These are phyloP conservation scores for Rhododendron simsii DNA, from an alignment of 148 eudicot species.

Conservation along the genomic window DNA sequence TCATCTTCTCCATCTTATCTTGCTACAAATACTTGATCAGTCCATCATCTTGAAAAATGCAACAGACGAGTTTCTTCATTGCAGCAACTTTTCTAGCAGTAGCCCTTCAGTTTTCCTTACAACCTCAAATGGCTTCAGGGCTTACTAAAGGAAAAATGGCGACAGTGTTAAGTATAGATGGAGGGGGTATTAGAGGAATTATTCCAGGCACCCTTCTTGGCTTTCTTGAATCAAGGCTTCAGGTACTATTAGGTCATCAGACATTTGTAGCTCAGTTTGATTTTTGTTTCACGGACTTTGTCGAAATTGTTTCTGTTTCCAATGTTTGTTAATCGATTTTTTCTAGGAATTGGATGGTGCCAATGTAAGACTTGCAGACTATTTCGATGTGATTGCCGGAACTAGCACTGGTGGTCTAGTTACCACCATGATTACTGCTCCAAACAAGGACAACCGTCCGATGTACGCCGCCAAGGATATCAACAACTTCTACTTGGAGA, in stretches of 20 bases:
- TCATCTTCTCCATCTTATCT: not conserved
- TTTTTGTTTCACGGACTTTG: not conserved
- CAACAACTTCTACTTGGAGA: constrained; percentile 25
- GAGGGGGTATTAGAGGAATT: constrained; percentile 32
- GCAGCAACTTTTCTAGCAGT: not conserved
- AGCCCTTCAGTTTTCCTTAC: not conserved
- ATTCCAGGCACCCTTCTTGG: constrained; percentile 22
- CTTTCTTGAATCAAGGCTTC: constrained; percentile 27
- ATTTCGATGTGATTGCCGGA: no score
- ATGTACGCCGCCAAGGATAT: constrained; percentile 32
- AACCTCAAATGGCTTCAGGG: constrained; percentile 7
- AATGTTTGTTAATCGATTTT: not conserved
- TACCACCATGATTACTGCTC: constrained; percentile 34
- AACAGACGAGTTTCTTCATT: not conserved
- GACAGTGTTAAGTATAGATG: constrained; percentile 28
- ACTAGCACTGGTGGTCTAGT: constrained; percentile 6
- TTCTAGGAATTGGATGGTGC: no score
- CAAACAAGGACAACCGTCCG: constrained; percentile 27
- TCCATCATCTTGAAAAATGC: not conserved
- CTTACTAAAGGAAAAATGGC: constrained; percentile 11
- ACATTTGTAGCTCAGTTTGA: not conserved
- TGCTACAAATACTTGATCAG: not conserved
- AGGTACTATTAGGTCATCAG: constrained; percentile 7
- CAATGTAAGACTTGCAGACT: no score
- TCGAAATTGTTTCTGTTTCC: not conserved